Evolutionary conservation across 805 yeast species (phyloP), one percentile per base, ranked within the genome.

Genomic region (Allodekkera sacchari): DNA sequence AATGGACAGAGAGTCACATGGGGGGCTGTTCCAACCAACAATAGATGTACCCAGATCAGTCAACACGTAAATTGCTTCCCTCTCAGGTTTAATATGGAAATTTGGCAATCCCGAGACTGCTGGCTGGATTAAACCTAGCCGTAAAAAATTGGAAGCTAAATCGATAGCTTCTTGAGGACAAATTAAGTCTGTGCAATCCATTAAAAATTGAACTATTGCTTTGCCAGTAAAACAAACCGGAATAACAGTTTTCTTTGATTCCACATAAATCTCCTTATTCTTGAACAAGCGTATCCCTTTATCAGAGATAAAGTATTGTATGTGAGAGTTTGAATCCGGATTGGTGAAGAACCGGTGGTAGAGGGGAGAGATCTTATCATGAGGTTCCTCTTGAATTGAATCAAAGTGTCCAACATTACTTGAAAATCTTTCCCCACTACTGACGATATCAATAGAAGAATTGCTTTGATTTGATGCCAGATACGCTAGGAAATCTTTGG

Each of bases 171-270:
- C 83, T 9, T 59, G 57, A 0, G 55, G 48, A 31, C 65, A 65
- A 42, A 76, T 51, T 1, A 78, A 61, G 46, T 83, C 92, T 1
- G 95, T 82, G 48, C 96, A 87, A 41, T 89, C 97, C 73, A 80
- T 66, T 6, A 89, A 47, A 95, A 95, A 89, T 47, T 87, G 96
- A 55, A 77, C 68, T 1, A 80, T 60, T 0, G 92, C 80, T 44
- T 81, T 81, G 0, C 96, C 94, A 2, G 82, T 68, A 39, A 83
- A 66, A 33, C 75, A 68, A 43, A 64, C 66, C n/a, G 63, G 57
- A 3, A 66, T 47, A 4, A 41, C 37, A 68, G 64, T 5, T 45
- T 42, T 33, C 20, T 29, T 10, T 34, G 45, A 18, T 37, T 42
- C 7, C 17, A 23, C 18, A 17, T 31, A 35, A 11, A 46, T 23